These are phyloP conservation scores for Pseudogymnoascus destructans DNA, from an alignment of 2,329 filamentous ascomycete species.

Conservation along the genomic window DNA sequence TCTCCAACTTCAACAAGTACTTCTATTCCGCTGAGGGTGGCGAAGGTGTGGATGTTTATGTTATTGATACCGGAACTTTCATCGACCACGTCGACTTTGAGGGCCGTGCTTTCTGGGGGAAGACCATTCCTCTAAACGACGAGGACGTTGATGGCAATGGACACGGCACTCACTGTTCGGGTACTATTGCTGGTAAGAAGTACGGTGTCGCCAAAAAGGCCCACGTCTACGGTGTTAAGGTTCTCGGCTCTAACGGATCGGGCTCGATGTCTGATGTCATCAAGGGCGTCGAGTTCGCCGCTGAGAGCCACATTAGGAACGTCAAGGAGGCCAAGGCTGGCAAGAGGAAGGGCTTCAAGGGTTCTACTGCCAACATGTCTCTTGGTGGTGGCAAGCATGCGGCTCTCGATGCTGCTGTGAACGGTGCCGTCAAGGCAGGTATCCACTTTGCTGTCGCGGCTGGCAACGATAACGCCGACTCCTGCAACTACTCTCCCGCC, in stretches of 20 bases:
- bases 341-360: conserved; percentile 95
- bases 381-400: conserved; percentile 94
- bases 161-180: conserved; percentile 98
- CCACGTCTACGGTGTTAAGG: conserved; percentile 92
- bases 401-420: conserved; percentile 81
- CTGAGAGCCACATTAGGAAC: conserved; percentile 63
- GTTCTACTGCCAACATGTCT: conserved; percentile 98
- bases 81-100: conserved; percentile 90
- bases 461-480: conserved; percentile 97
- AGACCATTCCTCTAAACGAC: conserved; percentile 81
- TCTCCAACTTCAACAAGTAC: conserved; percentile 97
- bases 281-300: conserved; percentile 94
- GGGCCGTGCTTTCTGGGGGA: conserved; percentile 89
- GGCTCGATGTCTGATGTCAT: conserved; percentile 98
- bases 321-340: conserved; percentile 68
- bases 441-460: conserved; percentile 97
- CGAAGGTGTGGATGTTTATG: conserved; percentile 96
- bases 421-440: conserved; percentile 81
- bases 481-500: conserved; percentile 98
- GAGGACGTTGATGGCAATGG: conserved; percentile 90
- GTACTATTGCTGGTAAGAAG: conserved; percentile 94
- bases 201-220: conserved; percentile 99
- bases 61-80: conserved; percentile 97
- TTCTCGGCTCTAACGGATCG: conserved; percentile 90
- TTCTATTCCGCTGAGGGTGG: conserved; percentile 79